Conservation (phyloP, 2,329 filamentous ascomycete genomes). For the Sclerotiophoma versabilis region DNA sequence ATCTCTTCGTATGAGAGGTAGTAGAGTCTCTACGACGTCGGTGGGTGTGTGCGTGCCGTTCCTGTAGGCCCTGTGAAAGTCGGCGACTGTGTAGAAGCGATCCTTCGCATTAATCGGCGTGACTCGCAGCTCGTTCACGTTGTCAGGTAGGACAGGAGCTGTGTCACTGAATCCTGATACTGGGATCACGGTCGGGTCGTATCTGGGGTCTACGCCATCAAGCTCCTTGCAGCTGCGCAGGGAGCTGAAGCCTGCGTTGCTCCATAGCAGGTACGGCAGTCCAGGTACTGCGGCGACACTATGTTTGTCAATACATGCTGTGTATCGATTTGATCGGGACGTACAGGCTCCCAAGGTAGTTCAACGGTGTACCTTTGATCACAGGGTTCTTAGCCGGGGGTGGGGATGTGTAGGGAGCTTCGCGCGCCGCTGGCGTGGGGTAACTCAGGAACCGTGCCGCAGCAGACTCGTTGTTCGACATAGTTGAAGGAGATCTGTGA, state of each 20-base stretch:
- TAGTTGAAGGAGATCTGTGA: slow-evolving; percentile 11
- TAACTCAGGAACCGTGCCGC: slow-evolving; percentile 45
- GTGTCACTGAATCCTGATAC: slow-evolving; percentile 32
- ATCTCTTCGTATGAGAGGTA: slow-evolving; percentile 73
- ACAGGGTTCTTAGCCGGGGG: slow-evolving; percentile 68
- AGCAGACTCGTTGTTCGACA: slow-evolving; percentile 28
- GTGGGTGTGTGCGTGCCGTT: slow-evolving; percentile 74
- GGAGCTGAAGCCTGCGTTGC: slow-evolving; percentile 70
- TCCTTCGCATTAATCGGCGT: slow-evolving; percentile 23
- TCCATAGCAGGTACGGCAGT: slow-evolving; percentile 72
- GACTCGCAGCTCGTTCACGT: slow-evolving; percentile 29
- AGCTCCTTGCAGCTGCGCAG: slow-evolving; percentile 64
- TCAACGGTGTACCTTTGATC: slow-evolving; percentile 70
- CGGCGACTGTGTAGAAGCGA: slow-evolving; percentile 65
- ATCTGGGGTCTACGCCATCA: slow-evolving; percentile 60
- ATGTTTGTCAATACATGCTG: slow-evolving; percentile 18
- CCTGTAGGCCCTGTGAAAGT: slow-evolving; percentile 79
- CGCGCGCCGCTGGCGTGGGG: slow-evolving; percentile 39
- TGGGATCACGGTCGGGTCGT: slow-evolving; percentile 65
- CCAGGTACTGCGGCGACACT: slow-evolving; percentile 68
- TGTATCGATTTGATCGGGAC: slow-evolving; percentile 27
- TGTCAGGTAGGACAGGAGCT: slow-evolving; percentile 28
- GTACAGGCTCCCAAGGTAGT: slow-evolving; percentile 68
- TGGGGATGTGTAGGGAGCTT: slow-evolving; percentile 45
- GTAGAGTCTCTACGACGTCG: slow-evolving; percentile 72